Percentiles rank a stretch among this genome's conserved stretches.
Conservation (phyloP, 495 filamentous ascomycete genomes). For the Barbatosphaeria neglecta region DNA sequence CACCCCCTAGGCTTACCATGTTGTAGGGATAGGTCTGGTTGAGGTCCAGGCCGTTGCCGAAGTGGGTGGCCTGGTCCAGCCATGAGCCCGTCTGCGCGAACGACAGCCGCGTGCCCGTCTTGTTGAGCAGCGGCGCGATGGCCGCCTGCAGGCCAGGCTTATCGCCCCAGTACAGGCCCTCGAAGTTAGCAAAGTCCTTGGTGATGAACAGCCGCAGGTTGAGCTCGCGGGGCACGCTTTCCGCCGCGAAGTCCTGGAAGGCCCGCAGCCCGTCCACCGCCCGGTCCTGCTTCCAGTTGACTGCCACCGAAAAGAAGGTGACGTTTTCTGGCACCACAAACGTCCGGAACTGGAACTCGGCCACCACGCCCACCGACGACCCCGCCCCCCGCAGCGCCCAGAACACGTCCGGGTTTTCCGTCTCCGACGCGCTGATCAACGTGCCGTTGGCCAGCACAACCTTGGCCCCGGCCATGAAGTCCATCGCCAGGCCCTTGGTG, state of each 20-base stretch:
- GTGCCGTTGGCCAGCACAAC: constrained; percentile 32
- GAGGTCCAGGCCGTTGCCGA: constrained; percentile 25
- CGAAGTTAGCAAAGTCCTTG: constrained; percentile 24
- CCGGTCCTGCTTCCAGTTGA: constrained; percentile 24
- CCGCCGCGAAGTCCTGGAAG: constrained; percentile 24
- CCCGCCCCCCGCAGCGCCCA: constrained; percentile 34
- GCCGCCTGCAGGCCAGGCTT: constrained; percentile 20
- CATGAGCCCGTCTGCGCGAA: constrained; percentile 27
- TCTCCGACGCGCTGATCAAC: constrained; percentile 25
- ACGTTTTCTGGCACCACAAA: constrained; percentile 29
- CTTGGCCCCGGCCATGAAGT: constrained; percentile 29
- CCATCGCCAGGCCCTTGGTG: constrained; percentile 29
- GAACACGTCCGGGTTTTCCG: constrained; percentile 29
- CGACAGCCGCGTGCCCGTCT: constrained; percentile 16
- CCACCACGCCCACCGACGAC: constrained; percentile 30
- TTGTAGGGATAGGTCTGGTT: constrained; percentile 32
- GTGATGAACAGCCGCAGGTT: constrained; percentile 33
- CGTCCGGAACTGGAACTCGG: constrained; percentile 28
- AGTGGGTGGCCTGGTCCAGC: constrained; percentile 29
- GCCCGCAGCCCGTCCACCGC: constrained; percentile 18
- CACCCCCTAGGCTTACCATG: no score
- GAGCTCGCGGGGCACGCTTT: constrained; percentile 30
- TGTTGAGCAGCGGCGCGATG: constrained; percentile 23
- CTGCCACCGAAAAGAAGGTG: constrained; percentile 24
- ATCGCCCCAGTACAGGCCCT: constrained; percentile 30